These are phyloP conservation scores for Mycena alexandri DNA, from an alignment of 768 basidiomycete genomes.

Conservation along the genomic window DNA sequence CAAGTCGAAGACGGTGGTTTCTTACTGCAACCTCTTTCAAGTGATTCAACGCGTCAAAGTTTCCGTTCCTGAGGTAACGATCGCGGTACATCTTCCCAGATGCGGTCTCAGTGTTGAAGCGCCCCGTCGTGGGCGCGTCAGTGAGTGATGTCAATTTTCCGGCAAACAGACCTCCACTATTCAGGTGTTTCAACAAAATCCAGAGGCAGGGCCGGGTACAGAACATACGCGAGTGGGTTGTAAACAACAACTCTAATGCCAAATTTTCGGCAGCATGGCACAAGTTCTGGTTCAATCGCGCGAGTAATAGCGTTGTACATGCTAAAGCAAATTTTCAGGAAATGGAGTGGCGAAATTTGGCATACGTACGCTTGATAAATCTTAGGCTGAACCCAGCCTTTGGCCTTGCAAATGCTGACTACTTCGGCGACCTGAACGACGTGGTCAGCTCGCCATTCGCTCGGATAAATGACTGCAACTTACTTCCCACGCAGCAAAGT, in stretches of 20 bases:
- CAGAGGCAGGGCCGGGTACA: background rate
- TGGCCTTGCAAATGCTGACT: slow-evolving; percentile 60
- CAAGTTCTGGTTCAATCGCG: slow-evolving; percentile 60
- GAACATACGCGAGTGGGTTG: slow-evolving; percentile 58
- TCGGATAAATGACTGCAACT: slow-evolving; percentile 8
- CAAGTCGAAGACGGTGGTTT: background rate
- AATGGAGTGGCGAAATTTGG: background rate
- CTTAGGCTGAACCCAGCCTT: slow-evolving; percentile 58
- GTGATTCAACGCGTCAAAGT: slow-evolving; percentile 57
- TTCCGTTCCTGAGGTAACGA: slow-evolving; percentile 57
- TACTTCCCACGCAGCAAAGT: slow-evolving; percentile 64
- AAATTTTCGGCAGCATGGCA: slow-evolving; percentile 63
- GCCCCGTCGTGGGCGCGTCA: slow-evolving; percentile 52
- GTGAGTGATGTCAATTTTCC: slow-evolving; percentile 55
- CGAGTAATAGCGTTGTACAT: slow-evolving; percentile 62
- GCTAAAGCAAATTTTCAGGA: slow-evolving; percentile 5
- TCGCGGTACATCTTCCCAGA: slow-evolving; percentile 61
- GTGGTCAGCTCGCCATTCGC: background rate
- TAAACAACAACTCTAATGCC: slow-evolving; percentile 61
- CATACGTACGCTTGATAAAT: slow-evolving; percentile 60
- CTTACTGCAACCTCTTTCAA: slow-evolving; percentile 57
- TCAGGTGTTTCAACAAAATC: slow-evolving; percentile 18
- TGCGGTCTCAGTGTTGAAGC: slow-evolving; percentile 53
- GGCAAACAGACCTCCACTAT: slow-evolving; percentile 60
- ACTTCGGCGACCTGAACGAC: slow-evolving; percentile 59